Evolutionary conservation across 805 yeast species (phyloP).

Genomic region (Isabelozyma gotoi): DNA sequence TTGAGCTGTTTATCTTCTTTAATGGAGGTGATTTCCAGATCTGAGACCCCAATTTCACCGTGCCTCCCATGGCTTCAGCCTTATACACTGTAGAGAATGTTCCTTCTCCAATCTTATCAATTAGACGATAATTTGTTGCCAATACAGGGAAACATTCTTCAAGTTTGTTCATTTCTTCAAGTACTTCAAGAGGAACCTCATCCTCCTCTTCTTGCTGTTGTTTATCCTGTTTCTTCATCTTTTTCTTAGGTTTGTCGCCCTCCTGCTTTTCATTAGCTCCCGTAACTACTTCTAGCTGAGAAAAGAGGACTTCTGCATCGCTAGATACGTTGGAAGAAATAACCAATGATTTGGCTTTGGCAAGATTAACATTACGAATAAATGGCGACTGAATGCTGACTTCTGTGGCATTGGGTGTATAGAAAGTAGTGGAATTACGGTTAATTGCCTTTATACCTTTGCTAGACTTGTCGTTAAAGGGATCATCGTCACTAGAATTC

Average conservation of each 20-base stretch:
- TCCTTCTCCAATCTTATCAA: constrained; percentile 67
- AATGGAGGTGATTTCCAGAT: constrained; percentile 48
- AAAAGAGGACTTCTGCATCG: neutral
- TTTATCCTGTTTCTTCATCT: constrained; percentile 4
- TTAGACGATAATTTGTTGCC: constrained; percentile 45
- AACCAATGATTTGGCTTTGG: constrained; percentile 5
- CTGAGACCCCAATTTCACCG: constrained; percentile 36
- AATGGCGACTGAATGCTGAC: constrained; percentile 7
- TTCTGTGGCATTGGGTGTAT: constrained; percentile 2
- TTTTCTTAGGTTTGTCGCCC: neutral
- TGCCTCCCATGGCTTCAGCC: constrained; percentile 53
- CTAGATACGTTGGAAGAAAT: neutral
- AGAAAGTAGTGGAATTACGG: neutral
- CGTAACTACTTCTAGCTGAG: neutral
- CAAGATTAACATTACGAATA: constrained; percentile 17
- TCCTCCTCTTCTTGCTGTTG: constrained; percentile 33
- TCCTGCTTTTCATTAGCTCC: neutral
- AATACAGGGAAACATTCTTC: constrained; percentile 56
- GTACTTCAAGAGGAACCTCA: constrained; percentile 51
- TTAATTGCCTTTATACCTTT: neutral
- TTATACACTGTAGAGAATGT: constrained; percentile 63
- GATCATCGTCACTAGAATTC: constrained; percentile 21
- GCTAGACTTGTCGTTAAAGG: constrained; percentile 21
- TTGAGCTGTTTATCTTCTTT: constrained; percentile 22
- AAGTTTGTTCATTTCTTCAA: constrained; percentile 57